Conservation (phyloP, 2,329 filamentous ascomycete species). For the Cercospora nicotianae region DNA sequence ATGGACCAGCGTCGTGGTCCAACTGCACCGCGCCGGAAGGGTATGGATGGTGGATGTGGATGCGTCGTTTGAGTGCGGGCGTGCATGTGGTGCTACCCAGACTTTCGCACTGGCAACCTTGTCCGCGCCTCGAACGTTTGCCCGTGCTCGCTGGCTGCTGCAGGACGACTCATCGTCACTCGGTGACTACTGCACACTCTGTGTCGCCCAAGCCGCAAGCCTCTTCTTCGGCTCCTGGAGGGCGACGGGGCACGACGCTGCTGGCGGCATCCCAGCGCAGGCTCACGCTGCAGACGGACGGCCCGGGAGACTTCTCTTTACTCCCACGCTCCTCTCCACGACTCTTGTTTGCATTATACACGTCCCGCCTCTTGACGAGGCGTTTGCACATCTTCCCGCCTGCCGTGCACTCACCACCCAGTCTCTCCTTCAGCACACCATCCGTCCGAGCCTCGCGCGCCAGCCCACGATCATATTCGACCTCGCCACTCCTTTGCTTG, state of each 20-base stretch:
- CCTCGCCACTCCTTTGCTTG: neutral
- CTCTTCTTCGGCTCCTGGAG: constrained; percentile 10
- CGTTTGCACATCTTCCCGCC: neutral
- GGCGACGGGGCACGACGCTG: neutral
- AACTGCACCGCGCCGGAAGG: neutral
- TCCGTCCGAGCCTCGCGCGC: neutral
- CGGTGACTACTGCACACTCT: neutral
- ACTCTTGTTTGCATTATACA: neutral
- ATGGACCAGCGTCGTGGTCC: neutral
- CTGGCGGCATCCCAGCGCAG: neutral
- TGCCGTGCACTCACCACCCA: neutral
- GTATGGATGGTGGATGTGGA: neutral
- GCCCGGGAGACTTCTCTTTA: neutral
- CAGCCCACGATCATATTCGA: neutral
- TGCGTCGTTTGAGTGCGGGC: neutral
- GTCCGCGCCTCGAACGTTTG: constrained; percentile 3
- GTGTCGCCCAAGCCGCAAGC: constrained; percentile 6
- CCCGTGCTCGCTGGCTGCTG: neutral
- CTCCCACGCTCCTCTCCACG: neutral
- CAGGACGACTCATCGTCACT: constrained; percentile 11
- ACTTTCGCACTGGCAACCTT: neutral
- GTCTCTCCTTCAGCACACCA: neutral
- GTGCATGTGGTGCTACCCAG: neutral
- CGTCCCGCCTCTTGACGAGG: neutral
- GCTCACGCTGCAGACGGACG: neutral